Conservation (phyloP, 2,329 filamentous ascomycete genomes). For the Rosellinia necatrix region DNA sequence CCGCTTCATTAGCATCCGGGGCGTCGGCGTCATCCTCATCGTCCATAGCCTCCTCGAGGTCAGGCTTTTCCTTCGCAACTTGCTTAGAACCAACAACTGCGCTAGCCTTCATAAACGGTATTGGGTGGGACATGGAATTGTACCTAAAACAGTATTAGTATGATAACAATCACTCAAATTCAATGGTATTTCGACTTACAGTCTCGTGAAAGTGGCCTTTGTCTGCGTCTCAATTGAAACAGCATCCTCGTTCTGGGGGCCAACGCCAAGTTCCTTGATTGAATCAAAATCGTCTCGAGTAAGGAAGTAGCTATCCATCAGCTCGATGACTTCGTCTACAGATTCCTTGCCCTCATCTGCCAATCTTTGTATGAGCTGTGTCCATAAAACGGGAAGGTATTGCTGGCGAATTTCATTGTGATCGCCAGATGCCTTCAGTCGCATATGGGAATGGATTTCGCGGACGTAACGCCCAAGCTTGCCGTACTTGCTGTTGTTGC, state of each 20-base stretch:
- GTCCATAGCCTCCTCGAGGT: slow-evolving; percentile 94
- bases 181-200: slow-evolving; percentile 59
- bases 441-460: slow-evolving; percentile 97
- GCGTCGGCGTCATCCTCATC: slow-evolving; percentile 80
- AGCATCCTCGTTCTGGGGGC: slow-evolving; percentile 75
- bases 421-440: slow-evolving; percentile 85
- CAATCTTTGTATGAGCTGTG: slow-evolving; percentile 74
- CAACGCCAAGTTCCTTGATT: slow-evolving; percentile 88
- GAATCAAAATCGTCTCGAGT: slow-evolving; percentile 94
- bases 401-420: slow-evolving; percentile 93
- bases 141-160: slow-evolving; percentile 60
- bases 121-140: slow-evolving; percentile 81
- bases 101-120: slow-evolving; percentile 95
- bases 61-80: slow-evolving; percentile 75
- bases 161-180: background rate
- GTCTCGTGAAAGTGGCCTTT: slow-evolving; percentile 86
- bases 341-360: slow-evolving; percentile 80
- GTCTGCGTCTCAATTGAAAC: slow-evolving; percentile 83
- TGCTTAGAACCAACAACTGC: slow-evolving; percentile 75
- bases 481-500: slow-evolving; percentile 87
- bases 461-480: slow-evolving; percentile 81
- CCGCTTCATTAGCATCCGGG: slow-evolving; percentile 61
- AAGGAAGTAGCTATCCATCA: slow-evolving; percentile 97
- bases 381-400: slow-evolving; percentile 88
- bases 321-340: slow-evolving; percentile 81